Base-by-base conservation (phyloP, 805 yeast genomes). In the Ogataea parapolymorpha region DNA sequence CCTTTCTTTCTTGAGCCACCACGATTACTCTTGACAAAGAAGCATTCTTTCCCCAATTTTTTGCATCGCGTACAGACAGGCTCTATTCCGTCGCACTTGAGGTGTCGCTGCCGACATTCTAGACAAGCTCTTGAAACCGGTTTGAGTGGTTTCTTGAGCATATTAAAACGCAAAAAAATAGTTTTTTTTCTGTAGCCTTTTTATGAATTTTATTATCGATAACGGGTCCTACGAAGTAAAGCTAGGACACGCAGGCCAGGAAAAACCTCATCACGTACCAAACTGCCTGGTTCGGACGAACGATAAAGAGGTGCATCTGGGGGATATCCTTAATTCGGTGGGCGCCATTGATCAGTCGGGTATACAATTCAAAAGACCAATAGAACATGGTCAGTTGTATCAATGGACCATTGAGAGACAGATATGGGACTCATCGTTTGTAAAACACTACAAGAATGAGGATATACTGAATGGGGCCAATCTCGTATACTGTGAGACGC, bases 341-440 rank as follows among this genome's bases (percentile, higher is more conserved):
- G 68, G 71, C 12, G 41, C 48, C n/a, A 77, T 91, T 34, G 93
- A 89, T 56, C 80, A 79, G 26, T 79, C 95, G 0, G 86, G 89
- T 1, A 71, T 90, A 5, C 72, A 74, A 15, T 77, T 83, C 62
- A 75, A 83, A 45, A 69, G 98, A 41, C 97, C 99, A 0, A 79
- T 79, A 42, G 96, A 89, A 48, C 80, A 82, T 51, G 97, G 97
- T 3, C 95, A 90, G 51, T 66, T 93, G 37, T 79, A 82, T 0
- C 86, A 91, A 27, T 93, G 98, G 99, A 95, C 87, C 48, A 66
- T 85, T 2, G 89, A 93, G 58, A 84, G 83, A 54, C 82, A 83
- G 16, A 74, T 93, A 2, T 93, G 98, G 99, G 98, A 93, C 60
- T 79, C 83, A 49, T 73, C 82, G 5, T 71, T 88, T 58, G 35